Evolutionary conservation across 805 yeast species (phyloP).

Genomic region (Metschnikowia drakensbergensis): DNA sequence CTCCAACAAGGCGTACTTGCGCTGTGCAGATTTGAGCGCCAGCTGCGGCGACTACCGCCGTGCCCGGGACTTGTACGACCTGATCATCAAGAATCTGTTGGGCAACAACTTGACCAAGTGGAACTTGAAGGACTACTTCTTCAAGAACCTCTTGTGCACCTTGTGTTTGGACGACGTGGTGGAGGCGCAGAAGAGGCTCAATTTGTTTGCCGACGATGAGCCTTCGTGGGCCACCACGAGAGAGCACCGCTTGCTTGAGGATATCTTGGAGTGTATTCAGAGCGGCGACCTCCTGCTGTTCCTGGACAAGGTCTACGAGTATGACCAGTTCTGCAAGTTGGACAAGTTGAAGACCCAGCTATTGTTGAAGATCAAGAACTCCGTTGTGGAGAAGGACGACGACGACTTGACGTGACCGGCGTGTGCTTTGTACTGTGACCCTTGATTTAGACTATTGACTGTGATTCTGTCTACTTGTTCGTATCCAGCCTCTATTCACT

Average conservation of each 20-base stretch:
- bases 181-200: constrained; percentile 73
- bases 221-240: constrained; percentile 70
- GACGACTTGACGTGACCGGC: constrained; percentile 42
- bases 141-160: constrained; percentile 77
- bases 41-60: constrained; percentile 59
- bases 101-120: constrained; percentile 78
- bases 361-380: constrained; percentile 74
- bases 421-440: too few species aligned
- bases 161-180: constrained; percentile 83
- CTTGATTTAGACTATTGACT: too few species aligned
- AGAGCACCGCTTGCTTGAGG: constrained; percentile 66
- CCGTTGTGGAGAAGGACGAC: constrained; percentile 68
- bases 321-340: constrained; percentile 80
- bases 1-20: constrained; percentile 80
- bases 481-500: too few species aligned
- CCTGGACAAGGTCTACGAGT: constrained; percentile 72
- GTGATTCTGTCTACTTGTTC: too few species aligned
- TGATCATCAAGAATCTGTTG: constrained; percentile 69
- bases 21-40: constrained; percentile 87
- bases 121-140: constrained; percentile 89
- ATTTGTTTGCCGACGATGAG: constrained; percentile 65
- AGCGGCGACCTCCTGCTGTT: constrained; percentile 77
- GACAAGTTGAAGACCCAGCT: constrained; percentile 89
- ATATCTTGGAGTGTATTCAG: constrained; percentile 67
- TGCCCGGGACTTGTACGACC: constrained; percentile 76